A percentile compares a stretch with the other conserved stretches of the same genome.
phyloP scores from a whole-genome alignment of 306 rosid genomes.

The Sindora glabra region DNA sequence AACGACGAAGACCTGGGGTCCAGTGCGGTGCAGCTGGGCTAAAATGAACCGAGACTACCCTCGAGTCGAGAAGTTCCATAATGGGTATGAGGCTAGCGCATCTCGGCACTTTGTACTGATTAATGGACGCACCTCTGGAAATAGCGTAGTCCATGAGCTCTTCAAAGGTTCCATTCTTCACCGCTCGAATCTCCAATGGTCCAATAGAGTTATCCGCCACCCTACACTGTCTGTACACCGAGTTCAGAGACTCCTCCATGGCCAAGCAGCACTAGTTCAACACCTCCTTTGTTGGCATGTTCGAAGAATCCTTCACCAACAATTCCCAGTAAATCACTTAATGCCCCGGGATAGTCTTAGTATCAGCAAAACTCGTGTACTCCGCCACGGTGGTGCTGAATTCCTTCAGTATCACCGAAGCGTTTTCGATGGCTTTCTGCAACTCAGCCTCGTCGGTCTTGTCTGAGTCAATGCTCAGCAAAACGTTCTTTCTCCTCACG shows the following conservation, averaged over 20 bases:
- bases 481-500: slow-evolving; percentile 72
- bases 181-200: slow-evolving; percentile 79
- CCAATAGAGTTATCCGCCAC: slow-evolving; percentile 83
- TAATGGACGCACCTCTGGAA: slow-evolving; percentile 83
- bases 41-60: slow-evolving; percentile 67
- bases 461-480: slow-evolving; percentile 72
- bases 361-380: slow-evolving; percentile 74
- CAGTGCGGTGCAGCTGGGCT: slow-evolving; percentile 77
- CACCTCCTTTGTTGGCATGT: slow-evolving; percentile 33
- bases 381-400: slow-evolving; percentile 66
- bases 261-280: slow-evolving; percentile 56
- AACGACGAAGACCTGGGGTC: slow-evolving; percentile 69
- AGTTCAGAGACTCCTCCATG: slow-evolving; percentile 71
- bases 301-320: slow-evolving; percentile 39
- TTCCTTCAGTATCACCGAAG: slow-evolving; percentile 30
- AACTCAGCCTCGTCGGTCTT: slow-evolving; percentile 88
- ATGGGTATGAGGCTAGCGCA: slow-evolving; percentile 81
- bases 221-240: slow-evolving; percentile 87
- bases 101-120: slow-evolving; percentile 89
- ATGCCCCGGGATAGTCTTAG: slow-evolving; percentile 73
- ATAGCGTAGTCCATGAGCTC: slow-evolving; percentile 95
- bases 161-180: slow-evolving; percentile 83
- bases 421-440: slow-evolving; percentile 59
- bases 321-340: slow-evolving; percentile 94
- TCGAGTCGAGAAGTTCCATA: slow-evolving; percentile 70